Base-by-base conservation (phyloP, 2,329 filamentous ascomycete species). In the Epichloe gansuensis region DNA sequence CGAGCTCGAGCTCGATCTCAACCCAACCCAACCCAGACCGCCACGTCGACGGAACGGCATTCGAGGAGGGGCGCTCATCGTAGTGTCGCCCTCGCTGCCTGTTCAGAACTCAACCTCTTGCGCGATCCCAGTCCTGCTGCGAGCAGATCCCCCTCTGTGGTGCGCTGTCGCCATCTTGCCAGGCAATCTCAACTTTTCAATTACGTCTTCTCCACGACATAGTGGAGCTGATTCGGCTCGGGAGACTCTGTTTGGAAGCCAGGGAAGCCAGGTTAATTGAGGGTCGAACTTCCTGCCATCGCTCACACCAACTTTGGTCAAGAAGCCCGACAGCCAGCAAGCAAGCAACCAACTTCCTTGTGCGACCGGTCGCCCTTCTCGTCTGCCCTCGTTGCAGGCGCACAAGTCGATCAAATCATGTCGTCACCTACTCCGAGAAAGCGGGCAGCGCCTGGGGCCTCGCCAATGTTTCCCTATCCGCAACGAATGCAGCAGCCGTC, bases 371-470 rank as follows among this genome's bases (percentile, higher is more conserved):
- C 17, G 31, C 12, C 36, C 27, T 41, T 35, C 12, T 39, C 35
- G 21, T 21, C 27, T 39, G 8, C 25, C 5, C 15, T 39, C 11
- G 23, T 8, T 13, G 25, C 23, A 39, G 43, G 45, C 50, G 21
- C 51, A 39, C 12, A 51, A 49, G 25, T 47, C 51, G 48, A 50
- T 41, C 25, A 42, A 53, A 55, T 55, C 21, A 77, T 77, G 74
- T 73, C 77, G 53, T 62, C 69, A 35, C 68, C 71, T 45, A 78
- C 78, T 56, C 66, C 76, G 21, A 71, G 86, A 67, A 93, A 93
- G 73, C 78, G 87, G 66, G 74, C 84, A 59, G 86, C 87, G 46
- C 84, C 87, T 52, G 86, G 84, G 64, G 72, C 82, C 55, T 76
- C 80, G 39, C 84, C 87, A n/a, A 70, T 78, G 57, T 70, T 77